phyloP scores from a whole-genome alignment of 805 yeast species.

The Komagataella ulmi region DNA sequence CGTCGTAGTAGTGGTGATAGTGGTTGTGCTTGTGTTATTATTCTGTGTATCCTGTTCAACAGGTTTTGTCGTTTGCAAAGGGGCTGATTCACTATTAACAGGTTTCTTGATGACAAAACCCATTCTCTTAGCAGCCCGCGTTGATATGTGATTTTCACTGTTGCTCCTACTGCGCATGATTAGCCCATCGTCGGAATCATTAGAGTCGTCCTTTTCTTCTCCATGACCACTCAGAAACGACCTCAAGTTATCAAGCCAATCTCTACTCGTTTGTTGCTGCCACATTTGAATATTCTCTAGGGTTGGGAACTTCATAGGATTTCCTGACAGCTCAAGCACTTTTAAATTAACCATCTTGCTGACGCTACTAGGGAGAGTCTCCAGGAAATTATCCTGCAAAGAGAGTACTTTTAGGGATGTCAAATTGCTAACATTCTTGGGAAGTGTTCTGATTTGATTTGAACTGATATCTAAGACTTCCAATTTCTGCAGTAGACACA shows the following conservation, averaged over 20 bases:
- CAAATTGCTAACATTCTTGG: conserved; percentile 26
- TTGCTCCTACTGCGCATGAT: conserved; percentile 14
- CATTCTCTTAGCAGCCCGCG: conserved; percentile 66
- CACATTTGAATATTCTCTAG: conserved; percentile 17
- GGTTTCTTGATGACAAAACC: conserved; percentile 47
- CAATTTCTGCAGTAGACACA: conserved; percentile 25
- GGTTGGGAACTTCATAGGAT: conserved; percentile 44
- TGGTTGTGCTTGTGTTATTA: background rate
- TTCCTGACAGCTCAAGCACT: conserved; percentile 47
- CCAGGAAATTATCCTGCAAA: conserved; percentile 43
- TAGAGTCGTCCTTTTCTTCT: background rate
- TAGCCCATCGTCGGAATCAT: background rate
- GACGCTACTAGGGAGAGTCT: conserved; percentile 38
- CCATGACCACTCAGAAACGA: conserved; percentile 18
- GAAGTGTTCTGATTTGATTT: conserved; percentile 37
- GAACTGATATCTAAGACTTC: conserved; percentile 57
- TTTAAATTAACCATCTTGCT: conserved; percentile 37
- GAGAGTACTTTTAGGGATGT: conserved; percentile 42
- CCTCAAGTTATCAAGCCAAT: conserved; percentile 30
- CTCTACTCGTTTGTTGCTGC: conserved; percentile 26
- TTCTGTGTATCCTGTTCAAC: background rate
- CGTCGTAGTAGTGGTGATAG: background rate
- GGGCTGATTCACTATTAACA: conserved; percentile 8
- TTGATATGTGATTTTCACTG: conserved; percentile 30
- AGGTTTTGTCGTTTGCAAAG: conserved; percentile 2